These are phyloP conservation scores for Conticribra guillardii DNA, from an alignment of 108 stramenopile species.

Conservation along the genomic window DNA sequence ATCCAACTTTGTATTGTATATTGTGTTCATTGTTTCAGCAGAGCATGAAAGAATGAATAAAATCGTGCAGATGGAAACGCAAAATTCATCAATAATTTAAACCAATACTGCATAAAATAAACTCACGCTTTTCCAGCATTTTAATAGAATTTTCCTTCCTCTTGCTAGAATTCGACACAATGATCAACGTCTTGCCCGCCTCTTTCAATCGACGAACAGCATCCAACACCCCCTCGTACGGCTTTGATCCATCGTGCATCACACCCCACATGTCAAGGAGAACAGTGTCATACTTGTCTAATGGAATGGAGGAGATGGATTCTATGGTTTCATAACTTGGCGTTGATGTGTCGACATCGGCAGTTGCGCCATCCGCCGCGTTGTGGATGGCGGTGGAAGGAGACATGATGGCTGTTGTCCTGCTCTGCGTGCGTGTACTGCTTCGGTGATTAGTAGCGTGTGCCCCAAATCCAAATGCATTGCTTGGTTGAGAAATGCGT, in stretches of 20 bases:
- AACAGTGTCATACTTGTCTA: slow-evolving; percentile 66
- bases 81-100: neutral
- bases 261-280: slow-evolving; percentile 92
- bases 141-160: slow-evolving; percentile 57
- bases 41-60: neutral
- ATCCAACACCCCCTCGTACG: slow-evolving; percentile 86
- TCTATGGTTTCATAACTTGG: too few species aligned
- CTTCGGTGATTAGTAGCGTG: neutral
- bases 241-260: slow-evolving; percentile 83
- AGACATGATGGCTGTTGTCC: neutral
- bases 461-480: neutral
- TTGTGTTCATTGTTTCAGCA: neutral
- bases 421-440: neutral
- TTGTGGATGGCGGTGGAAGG: neutral
- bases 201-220: slow-evolving; percentile 60
- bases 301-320: neutral
- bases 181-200: slow-evolving; percentile 71
- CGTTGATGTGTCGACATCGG: too few species aligned
- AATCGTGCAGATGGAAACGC: neutral
- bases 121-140: slow-evolving; percentile 58
- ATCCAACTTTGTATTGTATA: slow-evolving; percentile 47
- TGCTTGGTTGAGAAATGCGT: neutral
- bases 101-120: neutral
- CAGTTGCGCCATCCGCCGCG: neutral
- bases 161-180: slow-evolving; percentile 90